phyloP scores from a whole-genome alignment of 2,329 filamentous ascomycete species.

The Apiospora saccharicola region DNA sequence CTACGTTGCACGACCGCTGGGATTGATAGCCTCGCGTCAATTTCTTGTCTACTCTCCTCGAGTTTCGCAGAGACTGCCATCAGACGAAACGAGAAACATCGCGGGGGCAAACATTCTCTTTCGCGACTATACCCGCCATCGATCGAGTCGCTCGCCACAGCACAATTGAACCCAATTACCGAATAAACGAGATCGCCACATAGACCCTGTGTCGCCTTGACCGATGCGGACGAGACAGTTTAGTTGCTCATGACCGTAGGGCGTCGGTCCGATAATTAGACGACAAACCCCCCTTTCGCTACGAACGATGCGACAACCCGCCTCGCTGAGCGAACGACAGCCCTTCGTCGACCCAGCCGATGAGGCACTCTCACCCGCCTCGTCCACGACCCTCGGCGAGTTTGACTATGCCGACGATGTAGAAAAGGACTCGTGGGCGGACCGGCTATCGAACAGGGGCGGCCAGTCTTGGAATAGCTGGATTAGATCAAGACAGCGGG shows the following conservation, averaged over 20 bases:
- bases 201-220: constrained; percentile 4
- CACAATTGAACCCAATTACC: background rate
- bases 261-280: background rate
- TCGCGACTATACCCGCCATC: background rate
- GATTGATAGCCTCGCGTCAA: background rate
- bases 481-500: constrained; percentile 31
- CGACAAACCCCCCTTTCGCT: background rate
- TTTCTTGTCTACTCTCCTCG: background rate
- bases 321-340: constrained; percentile 6
- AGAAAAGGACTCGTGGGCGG: background rate
- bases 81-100: background rate
- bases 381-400: constrained; percentile 9
- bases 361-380: background rate
- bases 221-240: constrained; percentile 1
- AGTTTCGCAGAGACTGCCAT: background rate
- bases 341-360: constrained; percentile 19
- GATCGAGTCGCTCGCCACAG: background rate
- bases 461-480: constrained; percentile 24
- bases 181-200: background rate
- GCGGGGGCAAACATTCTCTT: background rate
- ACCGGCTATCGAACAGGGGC: background rate
- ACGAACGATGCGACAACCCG: constrained; percentile 18
- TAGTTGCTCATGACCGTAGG: background rate
- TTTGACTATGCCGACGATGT: background rate
- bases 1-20: background rate